A percentile compares a stretch with the other conserved stretches of the same genome.
Conservation (phyloP, 192 early-diverging fungal genomes). For the Coemansia reversa region DNA sequence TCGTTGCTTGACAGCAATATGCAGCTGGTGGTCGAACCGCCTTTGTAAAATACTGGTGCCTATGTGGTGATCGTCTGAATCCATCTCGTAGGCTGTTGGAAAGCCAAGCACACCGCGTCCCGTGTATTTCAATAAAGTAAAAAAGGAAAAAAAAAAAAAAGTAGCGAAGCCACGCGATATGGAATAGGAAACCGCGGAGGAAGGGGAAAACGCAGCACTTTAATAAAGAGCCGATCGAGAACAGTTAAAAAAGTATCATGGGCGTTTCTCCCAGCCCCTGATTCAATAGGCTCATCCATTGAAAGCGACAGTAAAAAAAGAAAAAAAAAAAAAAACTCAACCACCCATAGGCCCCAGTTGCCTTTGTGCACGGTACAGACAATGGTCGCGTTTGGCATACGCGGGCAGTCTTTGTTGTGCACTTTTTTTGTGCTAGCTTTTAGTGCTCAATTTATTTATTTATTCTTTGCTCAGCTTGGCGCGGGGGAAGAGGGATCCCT, state of each 20-base stretch:
- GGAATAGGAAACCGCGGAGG: neutral
- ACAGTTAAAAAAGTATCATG: neutral
- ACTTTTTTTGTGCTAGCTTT: neutral
- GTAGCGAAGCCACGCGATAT: neutral
- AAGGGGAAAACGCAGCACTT: neutral
- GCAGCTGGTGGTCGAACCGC: neutral
- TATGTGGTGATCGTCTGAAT: neutral
- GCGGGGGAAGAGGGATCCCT: slow-evolving; percentile 2
- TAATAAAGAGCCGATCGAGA: neutral
- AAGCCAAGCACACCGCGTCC: neutral
- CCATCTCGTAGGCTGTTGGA: neutral
- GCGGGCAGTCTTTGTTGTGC: neutral
- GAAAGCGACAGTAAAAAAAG: no score
- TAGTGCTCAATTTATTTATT: neutral
- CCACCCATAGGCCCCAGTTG: slow-evolving; percentile 6
- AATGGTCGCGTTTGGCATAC: neutral
- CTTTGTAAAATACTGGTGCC: neutral
- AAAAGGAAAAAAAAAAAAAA: neutral
- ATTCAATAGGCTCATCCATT: neutral
- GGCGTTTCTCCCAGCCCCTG: neutral
- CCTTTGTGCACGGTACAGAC: neutral
- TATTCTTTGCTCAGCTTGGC: slow-evolving; percentile 7
- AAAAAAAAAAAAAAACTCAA: neutral
- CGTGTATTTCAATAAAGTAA: neutral
- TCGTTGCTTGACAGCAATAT: neutral